phyloP scores from a whole-genome alignment of 1,139 yeast genomes.

The Hanseniaspora gamundiae region DNA sequence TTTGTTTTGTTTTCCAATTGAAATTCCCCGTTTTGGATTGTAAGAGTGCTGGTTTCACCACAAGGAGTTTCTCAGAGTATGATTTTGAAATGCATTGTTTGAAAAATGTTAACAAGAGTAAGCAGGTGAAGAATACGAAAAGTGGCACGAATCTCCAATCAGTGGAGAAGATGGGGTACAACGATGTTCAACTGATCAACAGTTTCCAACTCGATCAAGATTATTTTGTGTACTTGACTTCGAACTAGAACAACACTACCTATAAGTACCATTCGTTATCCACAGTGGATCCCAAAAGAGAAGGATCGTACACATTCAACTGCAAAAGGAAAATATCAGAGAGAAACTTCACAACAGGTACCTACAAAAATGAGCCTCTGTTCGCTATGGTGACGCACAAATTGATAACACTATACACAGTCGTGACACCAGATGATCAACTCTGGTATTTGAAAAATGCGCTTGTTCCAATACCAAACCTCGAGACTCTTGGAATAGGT shows the following conservation, averaged over 20 bases:
- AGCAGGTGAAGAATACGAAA: no score
- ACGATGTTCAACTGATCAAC: not conserved
- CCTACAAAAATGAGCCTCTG: not conserved
- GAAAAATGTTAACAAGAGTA: not conserved
- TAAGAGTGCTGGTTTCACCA: not conserved
- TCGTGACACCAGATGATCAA: not conserved
- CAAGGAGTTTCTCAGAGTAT: not conserved
- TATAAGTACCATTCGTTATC: not conserved
- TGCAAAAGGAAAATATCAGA: not conserved
- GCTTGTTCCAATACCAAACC: not conserved
- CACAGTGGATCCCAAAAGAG: not conserved
- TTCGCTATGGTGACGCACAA: not conserved
- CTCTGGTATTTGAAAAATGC: constrained; percentile 1
- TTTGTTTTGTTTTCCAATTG: not conserved
- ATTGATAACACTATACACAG: not conserved
- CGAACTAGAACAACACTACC: not conserved
- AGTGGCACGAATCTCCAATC: not conserved
- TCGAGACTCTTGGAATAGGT: not conserved
- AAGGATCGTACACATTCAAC: not conserved
- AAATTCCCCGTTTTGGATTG: not conserved
- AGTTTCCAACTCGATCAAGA: constrained; percentile 1
- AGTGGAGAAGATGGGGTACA: not conserved
- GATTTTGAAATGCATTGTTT: not conserved
- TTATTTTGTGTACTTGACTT: not conserved
- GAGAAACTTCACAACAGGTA: not conserved